phyloP scores from a whole-genome alignment of 805 yeast genomes.

The Metschnikowia bowlesiae region DNA sequence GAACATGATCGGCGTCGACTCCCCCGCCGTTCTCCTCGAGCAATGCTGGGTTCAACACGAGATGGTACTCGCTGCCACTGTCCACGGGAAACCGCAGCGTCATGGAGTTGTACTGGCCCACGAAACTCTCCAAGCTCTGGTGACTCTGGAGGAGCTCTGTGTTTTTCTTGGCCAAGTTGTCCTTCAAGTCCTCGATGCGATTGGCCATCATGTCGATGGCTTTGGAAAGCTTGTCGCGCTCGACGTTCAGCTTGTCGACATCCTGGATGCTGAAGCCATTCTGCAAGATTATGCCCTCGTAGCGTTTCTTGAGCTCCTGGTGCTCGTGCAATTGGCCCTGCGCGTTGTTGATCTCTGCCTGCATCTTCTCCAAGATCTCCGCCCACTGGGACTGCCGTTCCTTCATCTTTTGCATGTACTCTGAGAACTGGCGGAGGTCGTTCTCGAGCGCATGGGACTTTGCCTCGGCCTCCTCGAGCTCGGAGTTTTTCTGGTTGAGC shows the following conservation, averaged over 20 bases:
- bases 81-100: slow-evolving; percentile 45
- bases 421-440: slow-evolving; percentile 66
- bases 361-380: slow-evolving; percentile 50
- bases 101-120: slow-evolving; percentile 53
- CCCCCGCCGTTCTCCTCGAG: slow-evolving; percentile 10
- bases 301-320: slow-evolving; percentile 37
- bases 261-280: slow-evolving; percentile 60
- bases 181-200: slow-evolving; percentile 44
- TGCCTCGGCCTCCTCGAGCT: slow-evolving; percentile 44
- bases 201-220: slow-evolving; percentile 43
- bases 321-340: slow-evolving; percentile 39
- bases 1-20: slow-evolving; percentile 27
- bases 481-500: slow-evolving; percentile 41
- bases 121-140: slow-evolving; percentile 47
- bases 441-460: slow-evolving; percentile 61
- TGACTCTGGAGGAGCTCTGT: slow-evolving; percentile 45
- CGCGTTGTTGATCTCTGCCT: slow-evolving; percentile 47
- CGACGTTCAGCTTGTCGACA: slow-evolving; percentile 58
- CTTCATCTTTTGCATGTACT: slow-evolving; percentile 66
- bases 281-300: slow-evolving; percentile 38
- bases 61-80: slow-evolving; percentile 30
- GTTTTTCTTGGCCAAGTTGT: slow-evolving; percentile 47
- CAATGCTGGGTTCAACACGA: slow-evolving; percentile 26
- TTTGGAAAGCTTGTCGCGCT: slow-evolving; percentile 55
- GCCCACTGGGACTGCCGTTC: slow-evolving; percentile 65